These are phyloP conservation scores for Claviceps citrina DNA, from an alignment of 2,329 filamentous ascomycete genomes.

Conservation along the genomic window DNA sequence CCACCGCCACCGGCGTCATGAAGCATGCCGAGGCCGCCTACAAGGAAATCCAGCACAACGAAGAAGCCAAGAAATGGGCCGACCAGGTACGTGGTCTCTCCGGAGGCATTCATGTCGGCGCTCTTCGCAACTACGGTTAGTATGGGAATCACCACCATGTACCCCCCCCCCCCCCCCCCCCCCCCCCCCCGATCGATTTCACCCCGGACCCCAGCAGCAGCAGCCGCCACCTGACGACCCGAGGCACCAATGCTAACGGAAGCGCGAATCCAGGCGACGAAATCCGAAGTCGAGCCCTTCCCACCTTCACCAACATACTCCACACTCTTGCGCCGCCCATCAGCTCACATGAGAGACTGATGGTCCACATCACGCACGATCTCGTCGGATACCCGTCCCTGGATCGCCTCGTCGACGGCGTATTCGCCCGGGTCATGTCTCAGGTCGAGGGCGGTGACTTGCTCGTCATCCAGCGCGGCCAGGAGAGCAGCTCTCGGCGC, in stretches of 20 bases:
- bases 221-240: too few relatives aligned
- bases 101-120: constrained; percentile 50
- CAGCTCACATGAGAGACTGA: constrained; percentile 86
- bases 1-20: constrained; percentile 69
- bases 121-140: constrained; percentile 38
- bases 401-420: constrained; percentile 78
- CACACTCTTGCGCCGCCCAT: constrained; percentile 94
- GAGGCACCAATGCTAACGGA: not conserved
- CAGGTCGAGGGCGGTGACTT: constrained; percentile 96
- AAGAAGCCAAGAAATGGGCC: constrained; percentile 92
- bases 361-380: constrained; percentile 96
- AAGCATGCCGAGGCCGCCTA: constrained; percentile 88
- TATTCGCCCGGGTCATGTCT: constrained; percentile 94
- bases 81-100: constrained; percentile 65
- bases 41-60: constrained; percentile 88
- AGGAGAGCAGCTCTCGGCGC: constrained; percentile 59
- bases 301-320: constrained; percentile 87
- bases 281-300: constrained; percentile 69
- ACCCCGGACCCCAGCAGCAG: too few relatives aligned
- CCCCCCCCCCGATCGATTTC: too few relatives aligned
- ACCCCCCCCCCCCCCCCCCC: too few relatives aligned
- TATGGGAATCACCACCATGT: too few relatives aligned
- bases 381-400: constrained; percentile 86
- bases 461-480: constrained; percentile 82
- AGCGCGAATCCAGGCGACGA: constrained; percentile 56